Percentiles rank a stretch among this genome's conserved stretches.
Evolutionary conservation across 192 early-diverging fungal species (phyloP).

Genomic region (Paraglomus occultum): DNA sequence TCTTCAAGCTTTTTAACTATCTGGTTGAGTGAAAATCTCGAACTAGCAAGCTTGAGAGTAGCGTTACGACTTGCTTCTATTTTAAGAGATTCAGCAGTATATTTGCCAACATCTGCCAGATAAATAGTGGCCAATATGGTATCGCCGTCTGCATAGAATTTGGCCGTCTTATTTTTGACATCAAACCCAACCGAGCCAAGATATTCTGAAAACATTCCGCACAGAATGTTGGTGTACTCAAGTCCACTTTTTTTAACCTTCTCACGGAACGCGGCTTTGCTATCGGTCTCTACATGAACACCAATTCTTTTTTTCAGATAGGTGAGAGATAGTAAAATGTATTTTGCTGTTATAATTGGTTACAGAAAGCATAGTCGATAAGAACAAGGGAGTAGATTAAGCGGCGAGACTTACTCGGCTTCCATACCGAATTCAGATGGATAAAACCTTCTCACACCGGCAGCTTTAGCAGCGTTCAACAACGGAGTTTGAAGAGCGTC

Average conservation of each 20-base stretch:
- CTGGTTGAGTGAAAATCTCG: background rate
- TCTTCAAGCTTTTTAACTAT: constrained; percentile 8
- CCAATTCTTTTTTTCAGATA: background rate
- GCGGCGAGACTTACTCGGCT: background rate
- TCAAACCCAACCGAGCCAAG: background rate
- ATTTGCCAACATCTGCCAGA: constrained; percentile 9
- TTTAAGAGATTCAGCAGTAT: constrained; percentile 5
- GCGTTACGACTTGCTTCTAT: background rate
- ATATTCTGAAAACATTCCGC: background rate
- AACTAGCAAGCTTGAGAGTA: background rate
- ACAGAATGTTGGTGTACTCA: constrained; percentile 1
- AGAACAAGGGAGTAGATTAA: background rate
- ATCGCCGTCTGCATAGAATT: background rate
- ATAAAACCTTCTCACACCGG: constrained; percentile 24
- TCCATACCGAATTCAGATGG: constrained; percentile 25
- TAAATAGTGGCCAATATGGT: background rate
- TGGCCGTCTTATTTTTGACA: constrained; percentile 11
- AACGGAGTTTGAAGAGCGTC: constrained; percentile 1
- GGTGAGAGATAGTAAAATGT: too few relatives aligned
- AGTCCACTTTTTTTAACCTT: constrained; percentile 11
- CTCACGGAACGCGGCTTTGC: background rate
- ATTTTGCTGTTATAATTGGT: too few relatives aligned
- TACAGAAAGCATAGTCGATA: background rate
- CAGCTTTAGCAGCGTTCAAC: constrained; percentile 16
- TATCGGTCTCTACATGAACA: background rate